Evolutionary conservation across 2,329 filamentous ascomycete genomes (phyloP), one percentile per base, ranked within the genome.

Genomic region (Cercospora sesami): DNA sequence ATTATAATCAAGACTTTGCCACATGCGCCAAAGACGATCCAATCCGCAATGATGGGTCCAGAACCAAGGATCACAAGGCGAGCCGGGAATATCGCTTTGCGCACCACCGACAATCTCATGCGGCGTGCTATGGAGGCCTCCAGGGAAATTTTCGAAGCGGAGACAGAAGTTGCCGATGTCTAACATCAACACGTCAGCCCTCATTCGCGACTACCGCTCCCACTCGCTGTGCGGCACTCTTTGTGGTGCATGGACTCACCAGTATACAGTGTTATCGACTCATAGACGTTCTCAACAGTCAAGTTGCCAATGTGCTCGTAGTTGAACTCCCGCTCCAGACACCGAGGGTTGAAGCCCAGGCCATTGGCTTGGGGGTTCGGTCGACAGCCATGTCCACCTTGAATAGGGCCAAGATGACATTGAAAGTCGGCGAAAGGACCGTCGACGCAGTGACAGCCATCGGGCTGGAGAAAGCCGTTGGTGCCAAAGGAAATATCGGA

Each of bases 381-480:
- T 10, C 31, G 61, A 65, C 70, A 72, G 14, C 53, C 42, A 0
- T 73, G 68, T 0, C 71, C 68, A 1, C 75, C 72, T 65, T 76
- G 71, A 18, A 86, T 81, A 1, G 86, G 86, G 0, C 86, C 86
- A 0, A 84, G 78, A 65, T 81, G 81, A 23, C 82, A 79, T 1
- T 70, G 72, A 73, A 78, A 77, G 68, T 86, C 80, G 69, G 80
- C 81, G 75, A 86, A 85, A 0, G 85, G 85, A 0, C 85, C 85
- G 0, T 77, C 78, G 2, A 88, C 79, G 72, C 85, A 87, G 1
- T 85, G 85, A 39, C 86, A 85, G 80, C 83, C 86, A 51, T 81
- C 80, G 18, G 72, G 68, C 5, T 55, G 39, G 12, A 48, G 66
- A 10, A 62, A 66, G 36, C 75, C 75, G 55, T 76, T 69, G 2